Percentiles rank a stretch among this genome's conserved stretches.
Evolutionary conservation across 352 stramenopile species (phyloP).

Genomic region (Thalassiosira hispida): DNA sequence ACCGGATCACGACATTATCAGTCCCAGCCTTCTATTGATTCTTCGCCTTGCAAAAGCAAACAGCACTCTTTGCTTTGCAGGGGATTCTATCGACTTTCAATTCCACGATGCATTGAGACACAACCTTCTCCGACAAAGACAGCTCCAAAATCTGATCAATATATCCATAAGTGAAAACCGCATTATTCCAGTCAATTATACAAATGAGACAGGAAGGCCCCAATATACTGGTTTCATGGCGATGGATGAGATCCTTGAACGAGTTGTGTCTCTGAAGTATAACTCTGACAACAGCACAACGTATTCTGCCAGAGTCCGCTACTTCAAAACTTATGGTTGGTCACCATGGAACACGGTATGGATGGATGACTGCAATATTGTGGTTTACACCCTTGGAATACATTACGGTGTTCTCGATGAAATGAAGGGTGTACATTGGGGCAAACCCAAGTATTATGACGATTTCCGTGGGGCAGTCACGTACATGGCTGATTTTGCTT

Average conservation of each 20-base stretch:
- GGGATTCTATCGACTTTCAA: slow-evolving; percentile 28
- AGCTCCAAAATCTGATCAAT: neutral
- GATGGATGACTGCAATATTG: slow-evolving; percentile 26
- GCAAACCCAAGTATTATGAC: neutral
- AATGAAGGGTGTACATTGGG: no score
- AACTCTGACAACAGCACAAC: neutral
- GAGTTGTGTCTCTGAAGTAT: neutral
- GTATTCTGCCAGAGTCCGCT: no score
- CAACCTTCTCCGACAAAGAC: slow-evolving; percentile 11
- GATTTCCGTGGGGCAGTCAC: slow-evolving; percentile 25
- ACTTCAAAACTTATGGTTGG: slow-evolving; percentile 24
- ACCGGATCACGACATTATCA: no score
- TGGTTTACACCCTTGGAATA: slow-evolving; percentile 22
- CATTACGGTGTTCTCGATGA: slow-evolving; percentile 6
- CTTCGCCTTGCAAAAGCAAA: slow-evolving; percentile 15
- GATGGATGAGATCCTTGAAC: slow-evolving; percentile 20
- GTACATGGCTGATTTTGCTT: slow-evolving; percentile 19
- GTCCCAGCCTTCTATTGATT: slow-evolving; percentile 13
- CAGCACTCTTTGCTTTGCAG: slow-evolving; percentile 27
- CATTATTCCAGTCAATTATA: slow-evolving; percentile 16
- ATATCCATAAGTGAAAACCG: neutral
- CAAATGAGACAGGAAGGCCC: neutral
- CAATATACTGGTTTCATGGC: neutral
- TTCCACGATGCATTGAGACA: slow-evolving; percentile 29
- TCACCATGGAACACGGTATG: slow-evolving; percentile 1